These are phyloP conservation scores for Cystobasidium slooffiae DNA, from an alignment of 1,284 basidiomycete genomes.

Conservation along the genomic window DNA sequence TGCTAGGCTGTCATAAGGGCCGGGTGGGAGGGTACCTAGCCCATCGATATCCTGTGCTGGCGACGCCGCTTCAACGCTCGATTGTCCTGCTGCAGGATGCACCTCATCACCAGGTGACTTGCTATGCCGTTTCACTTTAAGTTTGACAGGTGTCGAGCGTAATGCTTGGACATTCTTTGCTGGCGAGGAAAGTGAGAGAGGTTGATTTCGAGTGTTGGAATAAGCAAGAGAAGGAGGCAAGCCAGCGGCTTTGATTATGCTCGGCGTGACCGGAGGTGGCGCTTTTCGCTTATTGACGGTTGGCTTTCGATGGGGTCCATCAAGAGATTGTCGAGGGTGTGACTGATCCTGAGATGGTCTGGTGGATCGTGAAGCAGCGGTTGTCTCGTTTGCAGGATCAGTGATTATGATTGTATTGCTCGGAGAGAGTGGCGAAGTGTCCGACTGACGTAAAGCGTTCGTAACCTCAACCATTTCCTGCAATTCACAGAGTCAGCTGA, in stretches of 20 bases:
- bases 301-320: conserved; percentile 7
- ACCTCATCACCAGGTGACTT: not conserved
- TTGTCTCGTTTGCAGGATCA: not conserved
- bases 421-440: not conserved
- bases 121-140: conserved; percentile 8
- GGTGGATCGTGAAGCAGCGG: not conserved
- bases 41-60: not conserved
- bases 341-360: not conserved
- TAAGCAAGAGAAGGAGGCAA: conserved; percentile 16
- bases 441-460: not conserved
- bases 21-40: not conserved
- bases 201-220: not conserved
- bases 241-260: conserved; percentile 43
- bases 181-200: not conserved
- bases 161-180: not conserved
- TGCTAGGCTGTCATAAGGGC: not conserved
- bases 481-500: too few species aligned
- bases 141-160: not conserved
- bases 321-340: not conserved
- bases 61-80: too few species aligned
- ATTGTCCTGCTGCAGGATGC: not conserved
- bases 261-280: conserved; percentile 41
- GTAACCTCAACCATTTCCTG: conserved; percentile 7
- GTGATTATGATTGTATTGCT: not conserved
- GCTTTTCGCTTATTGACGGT: conserved; percentile 33